Evolutionary conservation across 2,329 filamentous ascomycete genomes (phyloP), one percentile per base, ranked within the genome.

Genomic region (Cladophialophora carrionii): DNA sequence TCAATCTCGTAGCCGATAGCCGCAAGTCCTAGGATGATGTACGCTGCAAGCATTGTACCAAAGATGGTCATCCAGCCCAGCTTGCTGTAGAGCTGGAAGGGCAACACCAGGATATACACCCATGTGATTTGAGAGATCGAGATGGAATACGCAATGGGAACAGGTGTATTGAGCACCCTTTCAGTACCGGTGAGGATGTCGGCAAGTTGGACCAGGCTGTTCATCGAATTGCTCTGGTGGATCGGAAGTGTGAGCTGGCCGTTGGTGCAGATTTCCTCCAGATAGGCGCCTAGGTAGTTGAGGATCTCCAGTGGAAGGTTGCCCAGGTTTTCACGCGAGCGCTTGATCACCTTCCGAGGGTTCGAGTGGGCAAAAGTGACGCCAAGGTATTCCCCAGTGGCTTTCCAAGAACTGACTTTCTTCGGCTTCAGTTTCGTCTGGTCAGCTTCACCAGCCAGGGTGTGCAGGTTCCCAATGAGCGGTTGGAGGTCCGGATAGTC

Each of bases 121-220:
- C 90, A 93, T 34, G 91, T 91, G 74, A 95, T 94, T 75, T 96
- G 91, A 22, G 88, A 87, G 75, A 95, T 93, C 72, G 90, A 87
- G 72, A 96, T 95, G 70, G 85, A 87, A 80, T 96, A 96, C 54
- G 91, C 91, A 62, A 92, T 84, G 2, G 91, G 91, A 0, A 96
- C 84, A 1, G 91, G 91, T 0, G 91, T 96, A 75, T 89, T 90
- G 34, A 94, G 85, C 22, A 96, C 88, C 68, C 91, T 88, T 73
- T 95, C 90, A 55, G 87, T 87, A 64, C 88, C 87, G 17, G 86
- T 85, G 70, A 92, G 81, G 62, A 88, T 85, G 70, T 96, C 91
- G 73, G 90, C 91, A 61, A 96, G 79, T 4, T 84, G 76, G 56
- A 82, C 80, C 8, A 95, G 74, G 68, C 83, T 81, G 74, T 84